A percentile compares a stretch with the other conserved stretches of the same genome.
Conservation (phyloP, 345 rosid genomes). For the Citrus maxima region DNA sequence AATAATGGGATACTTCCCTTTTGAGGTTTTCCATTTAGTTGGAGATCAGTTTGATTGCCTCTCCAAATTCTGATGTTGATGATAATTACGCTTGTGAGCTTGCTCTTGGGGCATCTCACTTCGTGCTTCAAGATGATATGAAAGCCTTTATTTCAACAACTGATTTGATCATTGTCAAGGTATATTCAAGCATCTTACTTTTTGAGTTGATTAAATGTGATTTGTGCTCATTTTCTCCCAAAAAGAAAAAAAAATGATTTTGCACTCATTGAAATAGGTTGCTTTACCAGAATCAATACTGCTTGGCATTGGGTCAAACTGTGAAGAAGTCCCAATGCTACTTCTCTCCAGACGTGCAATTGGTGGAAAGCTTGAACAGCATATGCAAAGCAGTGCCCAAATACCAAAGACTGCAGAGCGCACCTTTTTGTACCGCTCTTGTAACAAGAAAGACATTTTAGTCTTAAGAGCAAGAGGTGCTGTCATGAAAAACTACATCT, state of each 20-base stretch:
- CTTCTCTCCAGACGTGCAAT: too few species aligned
- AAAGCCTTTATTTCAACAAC: background rate
- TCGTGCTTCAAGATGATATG: background rate
- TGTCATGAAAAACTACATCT: background rate
- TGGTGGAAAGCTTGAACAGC: background rate
- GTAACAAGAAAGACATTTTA: background rate
- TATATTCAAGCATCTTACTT: background rate
- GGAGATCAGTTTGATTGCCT: background rate
- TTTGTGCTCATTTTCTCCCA: background rate
- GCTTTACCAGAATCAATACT: background rate
- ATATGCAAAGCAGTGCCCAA: background rate
- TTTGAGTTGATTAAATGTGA: background rate
- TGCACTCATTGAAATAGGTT: background rate
- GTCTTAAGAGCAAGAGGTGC: background rate
- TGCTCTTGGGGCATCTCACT: background rate
- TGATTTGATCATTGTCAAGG: background rate
- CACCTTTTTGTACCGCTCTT: background rate
- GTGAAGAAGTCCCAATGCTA: background rate
- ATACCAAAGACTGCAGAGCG: background rate
- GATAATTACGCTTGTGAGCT: background rate
- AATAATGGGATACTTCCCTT: background rate
- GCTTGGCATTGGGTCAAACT: background rate
- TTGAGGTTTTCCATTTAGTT: background rate
- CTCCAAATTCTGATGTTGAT: background rate
- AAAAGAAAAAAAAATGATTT: background rate